A percentile compares a stretch with the other conserved stretches of the same genome.
Evolutionary conservation across 805 yeast genomes (phyloP).

Genomic region (Nakazawaea ishiwadae): DNA sequence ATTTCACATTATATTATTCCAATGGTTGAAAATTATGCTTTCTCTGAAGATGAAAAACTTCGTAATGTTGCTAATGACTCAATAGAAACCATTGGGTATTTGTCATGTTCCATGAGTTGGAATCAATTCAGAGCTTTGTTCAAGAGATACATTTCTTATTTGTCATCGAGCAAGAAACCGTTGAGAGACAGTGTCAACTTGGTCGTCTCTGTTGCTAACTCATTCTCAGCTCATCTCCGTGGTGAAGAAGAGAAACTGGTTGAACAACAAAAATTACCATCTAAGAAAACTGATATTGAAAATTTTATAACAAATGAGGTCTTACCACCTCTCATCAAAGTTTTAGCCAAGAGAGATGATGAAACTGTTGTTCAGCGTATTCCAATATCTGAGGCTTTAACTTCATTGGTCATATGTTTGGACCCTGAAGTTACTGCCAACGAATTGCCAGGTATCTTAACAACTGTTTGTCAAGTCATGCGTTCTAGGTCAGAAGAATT

Average conservation of each 20-base stretch:
- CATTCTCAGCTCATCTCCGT: conserved; percentile 18
- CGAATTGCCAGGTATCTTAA: conserved; percentile 76
- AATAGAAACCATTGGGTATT: conserved; percentile 50
- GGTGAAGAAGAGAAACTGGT: conserved; percentile 8
- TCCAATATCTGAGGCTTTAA: conserved; percentile 77
- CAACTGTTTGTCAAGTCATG: conserved; percentile 84
- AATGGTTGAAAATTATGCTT: conserved; percentile 75
- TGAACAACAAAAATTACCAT: conserved; percentile 29
- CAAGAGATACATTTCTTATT: conserved; percentile 55
- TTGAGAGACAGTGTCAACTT: conserved; percentile 52
- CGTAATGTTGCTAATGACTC: conserved; percentile 66
- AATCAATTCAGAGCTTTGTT: conserved; percentile 75
- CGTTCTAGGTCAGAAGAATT: conserved; percentile 82
- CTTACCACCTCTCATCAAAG: conserved; percentile 55
- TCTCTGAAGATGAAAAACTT: conserved; percentile 50
- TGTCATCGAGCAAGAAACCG: conserved; percentile 37
- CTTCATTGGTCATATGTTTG: conserved; percentile 60
- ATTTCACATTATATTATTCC: conserved; percentile 83
- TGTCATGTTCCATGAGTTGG: conserved; percentile 63
- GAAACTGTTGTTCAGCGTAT: conserved; percentile 73
- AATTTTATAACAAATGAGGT: conserved; percentile 50
- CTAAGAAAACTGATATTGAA: conserved; percentile 32
- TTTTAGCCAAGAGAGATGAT: conserved; percentile 64
- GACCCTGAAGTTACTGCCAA: conserved; percentile 48
- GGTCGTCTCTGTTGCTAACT: conserved; percentile 46